Evolutionary conservation across 192 early-diverging fungal genomes (phyloP), one percentile per base, ranked within the genome.

Genomic region (Coemansia biformis): DNA sequence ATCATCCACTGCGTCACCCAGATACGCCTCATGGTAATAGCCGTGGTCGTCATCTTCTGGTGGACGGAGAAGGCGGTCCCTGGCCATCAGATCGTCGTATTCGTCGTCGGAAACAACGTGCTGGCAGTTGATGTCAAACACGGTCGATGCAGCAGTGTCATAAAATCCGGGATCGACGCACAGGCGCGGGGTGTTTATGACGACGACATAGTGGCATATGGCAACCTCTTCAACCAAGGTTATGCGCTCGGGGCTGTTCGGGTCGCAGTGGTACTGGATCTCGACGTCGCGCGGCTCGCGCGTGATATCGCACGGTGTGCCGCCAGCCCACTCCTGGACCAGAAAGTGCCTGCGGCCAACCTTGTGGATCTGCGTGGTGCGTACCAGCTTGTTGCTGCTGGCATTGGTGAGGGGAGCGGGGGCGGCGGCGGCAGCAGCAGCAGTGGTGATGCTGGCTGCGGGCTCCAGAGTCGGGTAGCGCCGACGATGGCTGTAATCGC

Each of bases 261-360:
- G 45, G 43, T 81, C 82, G 60, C 92, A 95, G 57, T 90, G 87
- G 63, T 82, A 95, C 83, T 87, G 85, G 16, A 95, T 71, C 51
- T 92, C 84, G 13, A 91, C 71, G 2, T 71, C 67, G 30, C 92
- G 75, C 22, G 79, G 80, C 49, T 73, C 63, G 2, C 82, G 74
- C 6, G 84, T 93, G 6, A 86, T 42, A 35, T 89, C 83, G 50
- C 92, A 95, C 11, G 79, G 10, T 28, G 84, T 79, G 18, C 92
- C 92, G 38, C 83, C 72, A 8, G 68, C 70, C 84, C 86, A 95
- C 21, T 66, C 68, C 51, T 86, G 81, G 17, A 83, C 76, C 31
- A 92, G 57, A 46, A 80, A 87, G 37, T 78, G 69, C 38, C 68
- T 75, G 5, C 78, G 78, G 11, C 75, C 76, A 8, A 53, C 57